A percentile compares a stretch with the other conserved stretches of the same genome.
These are phyloP conservation scores for Agaricales sp. DNA, from an alignment of 1,284 basidiomycete species.

Conservation along the genomic window DNA sequence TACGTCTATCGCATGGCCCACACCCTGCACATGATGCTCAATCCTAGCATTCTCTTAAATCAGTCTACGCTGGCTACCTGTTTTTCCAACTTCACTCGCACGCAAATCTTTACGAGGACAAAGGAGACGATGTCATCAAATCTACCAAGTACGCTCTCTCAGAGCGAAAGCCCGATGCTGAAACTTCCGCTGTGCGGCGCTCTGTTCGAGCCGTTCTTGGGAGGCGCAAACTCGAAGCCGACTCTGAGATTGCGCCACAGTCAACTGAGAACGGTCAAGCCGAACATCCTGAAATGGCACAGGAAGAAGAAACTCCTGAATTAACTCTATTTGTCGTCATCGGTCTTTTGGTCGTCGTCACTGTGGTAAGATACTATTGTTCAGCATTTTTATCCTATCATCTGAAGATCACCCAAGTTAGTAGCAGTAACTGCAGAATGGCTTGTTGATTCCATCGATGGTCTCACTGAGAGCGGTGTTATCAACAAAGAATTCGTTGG, in stretches of 20 bases:
- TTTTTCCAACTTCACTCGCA: slow-evolving; percentile 86
- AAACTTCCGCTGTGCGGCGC: background rate
- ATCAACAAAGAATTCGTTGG: slow-evolving; percentile 77
- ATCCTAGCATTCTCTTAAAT: slow-evolving; percentile 1
- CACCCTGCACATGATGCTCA: slow-evolving; percentile 3
- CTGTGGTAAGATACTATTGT: slow-evolving; percentile 39
- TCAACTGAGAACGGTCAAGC: slow-evolving; percentile 6
- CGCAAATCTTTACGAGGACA: slow-evolving; percentile 58
- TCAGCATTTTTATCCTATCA: background rate
- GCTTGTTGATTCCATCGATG: slow-evolving; percentile 72
- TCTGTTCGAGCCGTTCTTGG: too few species aligned
- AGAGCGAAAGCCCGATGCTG: slow-evolving; percentile 2
- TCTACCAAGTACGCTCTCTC: slow-evolving; percentile 27
- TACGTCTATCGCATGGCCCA: slow-evolving; percentile 22
- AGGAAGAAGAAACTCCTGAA: slow-evolving; percentile 41
- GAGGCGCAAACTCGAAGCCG: too few species aligned
- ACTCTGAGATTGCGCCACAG: slow-evolving; percentile 12
- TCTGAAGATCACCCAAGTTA: slow-evolving; percentile 27
- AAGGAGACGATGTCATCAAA: slow-evolving; percentile 24
- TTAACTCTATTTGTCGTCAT: slow-evolving; percentile 46
- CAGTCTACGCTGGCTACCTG: slow-evolving; percentile 67
- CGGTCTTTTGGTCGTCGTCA: slow-evolving; percentile 45
- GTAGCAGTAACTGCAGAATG: slow-evolving; percentile 82
- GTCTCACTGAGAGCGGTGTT: slow-evolving; percentile 33
- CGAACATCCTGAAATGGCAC: slow-evolving; percentile 27